Conservation (phyloP, 495 filamentous ascomycete genomes). For the Patellaria atrata region DNA sequence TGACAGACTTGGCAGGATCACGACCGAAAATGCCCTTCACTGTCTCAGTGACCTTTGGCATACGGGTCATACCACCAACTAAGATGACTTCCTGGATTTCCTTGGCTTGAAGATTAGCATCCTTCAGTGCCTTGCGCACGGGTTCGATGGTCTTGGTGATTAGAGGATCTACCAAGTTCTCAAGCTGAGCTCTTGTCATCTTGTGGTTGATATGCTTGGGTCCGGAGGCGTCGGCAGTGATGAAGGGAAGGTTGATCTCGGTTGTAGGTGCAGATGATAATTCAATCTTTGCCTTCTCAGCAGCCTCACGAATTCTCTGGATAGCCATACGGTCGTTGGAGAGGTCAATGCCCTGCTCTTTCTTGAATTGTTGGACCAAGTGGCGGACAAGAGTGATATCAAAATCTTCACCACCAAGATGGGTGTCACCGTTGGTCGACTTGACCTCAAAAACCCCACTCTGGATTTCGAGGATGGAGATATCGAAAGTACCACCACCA, state of each 20-base stretch:
- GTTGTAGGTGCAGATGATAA: conserved; percentile 92
- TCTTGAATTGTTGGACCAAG: conserved; percentile 92
- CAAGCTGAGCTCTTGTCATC: conserved; percentile 84
- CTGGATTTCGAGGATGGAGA: conserved; percentile 94
- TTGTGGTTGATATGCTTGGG: conserved; percentile 97
- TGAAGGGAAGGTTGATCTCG: conserved; percentile 98
- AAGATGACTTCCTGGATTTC: conserved; percentile 99
- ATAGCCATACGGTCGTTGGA: conserved; percentile 94
- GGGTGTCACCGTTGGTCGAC: conserved; percentile 96
- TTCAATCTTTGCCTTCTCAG: conserved; percentile 99
- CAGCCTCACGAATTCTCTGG: conserved; percentile 96
- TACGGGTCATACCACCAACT: conserved; percentile 99
- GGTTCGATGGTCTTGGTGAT: conserved; percentile 79
- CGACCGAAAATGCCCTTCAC: conserved; percentile 97
- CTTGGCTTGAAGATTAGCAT: conserved; percentile 82
- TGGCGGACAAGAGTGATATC: conserved; percentile 93
- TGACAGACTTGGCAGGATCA: conserved; percentile 96
- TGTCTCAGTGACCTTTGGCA: conserved; percentile 97
- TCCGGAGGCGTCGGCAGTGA: conserved; percentile 85
- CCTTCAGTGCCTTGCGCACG: conserved; percentile 94
- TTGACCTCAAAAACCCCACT: conserved; percentile 98
- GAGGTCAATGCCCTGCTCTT: conserved; percentile 83
- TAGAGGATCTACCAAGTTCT: conserved; percentile 81
- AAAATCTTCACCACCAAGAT: conserved; percentile 97
- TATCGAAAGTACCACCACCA: conserved; percentile 97